Conservation (phyloP, 1,284 basidiomycete species). For the Cryptococcus sp. region DNA sequence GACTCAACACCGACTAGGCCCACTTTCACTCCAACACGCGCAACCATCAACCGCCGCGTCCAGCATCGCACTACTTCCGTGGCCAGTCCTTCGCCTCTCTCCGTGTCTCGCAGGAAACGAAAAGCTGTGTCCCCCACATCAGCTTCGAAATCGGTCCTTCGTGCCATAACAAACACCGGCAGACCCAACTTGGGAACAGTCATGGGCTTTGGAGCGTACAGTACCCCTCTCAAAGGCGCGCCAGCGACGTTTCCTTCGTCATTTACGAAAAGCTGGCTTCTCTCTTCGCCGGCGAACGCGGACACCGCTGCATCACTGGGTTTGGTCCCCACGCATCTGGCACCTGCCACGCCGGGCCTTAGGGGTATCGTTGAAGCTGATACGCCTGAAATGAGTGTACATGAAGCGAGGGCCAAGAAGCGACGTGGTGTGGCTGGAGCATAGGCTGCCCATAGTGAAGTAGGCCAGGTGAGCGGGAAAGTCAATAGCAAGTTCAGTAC, state of each 20-base stretch:
- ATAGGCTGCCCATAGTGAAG: too few species aligned
- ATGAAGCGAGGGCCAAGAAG: conserved; percentile 15
- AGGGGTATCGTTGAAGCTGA: conserved; percentile 18
- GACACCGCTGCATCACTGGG: conserved; percentile 18
- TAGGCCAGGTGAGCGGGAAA: too few species aligned
- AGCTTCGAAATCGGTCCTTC: background rate
- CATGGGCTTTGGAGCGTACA: conserved; percentile 1
- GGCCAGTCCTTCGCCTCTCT: conserved; percentile 17
- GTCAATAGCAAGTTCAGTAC: too few species aligned
- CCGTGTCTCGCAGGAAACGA: conserved; percentile 10
- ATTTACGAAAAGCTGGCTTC: conserved; percentile 13
- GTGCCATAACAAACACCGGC: background rate
- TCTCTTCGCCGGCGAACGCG: conserved; percentile 16
- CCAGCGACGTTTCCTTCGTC: conserved; percentile 11
- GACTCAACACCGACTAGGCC: conserved; percentile 6
- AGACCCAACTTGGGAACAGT: background rate
- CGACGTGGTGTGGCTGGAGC: background rate
- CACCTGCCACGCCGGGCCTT: conserved; percentile 20
- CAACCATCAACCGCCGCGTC: background rate
- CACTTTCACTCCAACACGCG: background rate
- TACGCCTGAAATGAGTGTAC: conserved; percentile 16
- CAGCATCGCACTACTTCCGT: conserved; percentile 10
- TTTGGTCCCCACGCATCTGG: conserved; percentile 21
- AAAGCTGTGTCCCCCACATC: conserved; percentile 15
- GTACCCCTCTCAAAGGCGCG: background rate